Evolutionary conservation across 2,329 filamentous ascomycete species (phyloP).

Genomic region (Aspergillus ustus): DNA sequence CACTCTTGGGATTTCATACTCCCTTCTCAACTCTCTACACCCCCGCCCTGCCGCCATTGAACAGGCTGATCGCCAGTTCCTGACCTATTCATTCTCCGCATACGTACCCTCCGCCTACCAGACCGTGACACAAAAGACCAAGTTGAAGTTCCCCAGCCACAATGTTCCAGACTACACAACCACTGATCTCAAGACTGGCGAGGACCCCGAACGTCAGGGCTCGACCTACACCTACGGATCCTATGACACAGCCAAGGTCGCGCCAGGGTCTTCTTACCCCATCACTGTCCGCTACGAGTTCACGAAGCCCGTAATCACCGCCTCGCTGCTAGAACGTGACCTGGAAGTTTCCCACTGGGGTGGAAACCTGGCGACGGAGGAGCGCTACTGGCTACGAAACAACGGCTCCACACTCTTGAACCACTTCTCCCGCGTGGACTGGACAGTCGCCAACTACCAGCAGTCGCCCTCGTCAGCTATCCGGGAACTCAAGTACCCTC

Average conservation of each 20-base stretch:
- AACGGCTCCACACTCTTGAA: slow-evolving; percentile 76
- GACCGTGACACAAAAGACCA: slow-evolving; percentile 94
- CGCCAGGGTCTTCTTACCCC: slow-evolving; percentile 74
- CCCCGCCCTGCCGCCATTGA: slow-evolving; percentile 81
- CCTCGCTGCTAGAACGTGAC: slow-evolving; percentile 81
- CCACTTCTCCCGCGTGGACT: slow-evolving; percentile 77
- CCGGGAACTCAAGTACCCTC: slow-evolving; percentile 78
- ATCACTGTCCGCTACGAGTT: slow-evolving; percentile 90
- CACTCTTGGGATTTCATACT: slow-evolving; percentile 86
- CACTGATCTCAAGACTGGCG: slow-evolving; percentile 61
- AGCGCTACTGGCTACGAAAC: slow-evolving; percentile 87
- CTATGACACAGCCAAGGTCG: slow-evolving; percentile 70
- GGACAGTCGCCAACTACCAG: slow-evolving; percentile 74
- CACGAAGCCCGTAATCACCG: slow-evolving; percentile 85
- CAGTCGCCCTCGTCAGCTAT: slow-evolving; percentile 77
- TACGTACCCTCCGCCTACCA: slow-evolving; percentile 83
- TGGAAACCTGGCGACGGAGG: slow-evolving; percentile 92
- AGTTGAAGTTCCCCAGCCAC: slow-evolving; percentile 81
- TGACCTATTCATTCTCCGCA: slow-evolving; percentile 82
- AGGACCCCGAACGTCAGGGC: slow-evolving; percentile 80
- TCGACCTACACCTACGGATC: slow-evolving; percentile 87
- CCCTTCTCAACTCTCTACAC: slow-evolving; percentile 74
- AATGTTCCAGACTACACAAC: slow-evolving; percentile 86
- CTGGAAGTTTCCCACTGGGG: slow-evolving; percentile 98
- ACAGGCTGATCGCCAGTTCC: slow-evolving; percentile 86